Evolutionary conservation across 2,329 filamentous ascomycete genomes (phyloP).

Genomic region (Lasiodiplodia sp.): DNA sequence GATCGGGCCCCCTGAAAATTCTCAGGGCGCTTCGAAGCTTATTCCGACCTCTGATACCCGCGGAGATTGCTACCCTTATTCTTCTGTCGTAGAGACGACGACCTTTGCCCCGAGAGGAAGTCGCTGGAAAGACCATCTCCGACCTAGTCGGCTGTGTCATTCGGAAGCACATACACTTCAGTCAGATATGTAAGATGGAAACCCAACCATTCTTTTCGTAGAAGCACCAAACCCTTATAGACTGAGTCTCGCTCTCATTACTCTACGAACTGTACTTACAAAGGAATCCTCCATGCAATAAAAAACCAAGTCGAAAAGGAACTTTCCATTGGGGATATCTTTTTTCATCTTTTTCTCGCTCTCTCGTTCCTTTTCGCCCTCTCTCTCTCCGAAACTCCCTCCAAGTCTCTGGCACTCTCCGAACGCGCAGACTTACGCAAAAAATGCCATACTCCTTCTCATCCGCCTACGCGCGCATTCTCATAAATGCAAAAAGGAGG

Average conservation of each 20-base stretch:
- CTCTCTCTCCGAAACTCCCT: background rate
- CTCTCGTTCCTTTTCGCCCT: background rate
- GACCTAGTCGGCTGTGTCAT: background rate
- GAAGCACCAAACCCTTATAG: background rate
- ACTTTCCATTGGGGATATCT: constrained; percentile 2
- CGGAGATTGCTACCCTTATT: background rate
- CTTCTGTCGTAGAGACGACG: background rate
- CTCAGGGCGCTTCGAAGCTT: too few species aligned
- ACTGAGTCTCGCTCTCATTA: background rate
- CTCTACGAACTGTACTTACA: constrained; percentile 1
- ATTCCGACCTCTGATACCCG: background rate
- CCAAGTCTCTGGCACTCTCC: background rate
- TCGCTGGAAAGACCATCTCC: background rate
- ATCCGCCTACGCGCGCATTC: too few species aligned
- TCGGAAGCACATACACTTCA: too few species aligned
- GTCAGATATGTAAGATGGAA: background rate
- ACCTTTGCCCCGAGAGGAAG: background rate
- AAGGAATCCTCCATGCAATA: background rate
- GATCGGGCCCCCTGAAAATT: too few species aligned
- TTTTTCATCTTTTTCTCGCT: constrained; percentile 14
- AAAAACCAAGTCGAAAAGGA: background rate
- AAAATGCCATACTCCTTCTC: too few species aligned
- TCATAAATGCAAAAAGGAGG: too few species aligned
- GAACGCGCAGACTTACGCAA: background rate
- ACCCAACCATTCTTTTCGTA: background rate